Percentiles rank a stretch among this genome's conserved stretches.
These are phyloP conservation scores for Penicillium longicatenatum DNA, from an alignment of 495 filamentous ascomycete genomes.

Conservation along the genomic window DNA sequence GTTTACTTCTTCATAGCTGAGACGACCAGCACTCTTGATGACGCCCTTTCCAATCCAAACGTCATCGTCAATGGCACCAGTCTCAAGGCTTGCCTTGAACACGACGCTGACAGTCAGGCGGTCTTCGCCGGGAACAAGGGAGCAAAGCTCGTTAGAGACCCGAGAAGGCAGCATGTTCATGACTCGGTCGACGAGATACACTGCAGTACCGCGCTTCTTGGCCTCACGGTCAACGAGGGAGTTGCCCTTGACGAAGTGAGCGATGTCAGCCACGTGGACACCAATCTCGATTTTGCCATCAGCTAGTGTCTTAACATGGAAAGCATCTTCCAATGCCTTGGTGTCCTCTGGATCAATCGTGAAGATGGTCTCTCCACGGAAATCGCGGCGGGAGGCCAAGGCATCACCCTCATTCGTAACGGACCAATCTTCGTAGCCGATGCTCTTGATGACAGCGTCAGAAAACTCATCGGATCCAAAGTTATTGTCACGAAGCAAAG, in stretches of 20 bases:
- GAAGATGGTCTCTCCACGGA: constrained; percentile 87
- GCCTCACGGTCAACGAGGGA: constrained; percentile 96
- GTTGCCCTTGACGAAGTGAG: constrained; percentile 95
- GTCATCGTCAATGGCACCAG: constrained; percentile 72
- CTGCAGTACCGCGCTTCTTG: constrained; percentile 95
- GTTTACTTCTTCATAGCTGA: constrained; percentile 84
- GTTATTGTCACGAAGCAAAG: constrained; percentile 96
- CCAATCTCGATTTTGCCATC: constrained; percentile 92
- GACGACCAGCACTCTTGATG: constrained; percentile 83
- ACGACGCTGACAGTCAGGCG: constrained; percentile 90
- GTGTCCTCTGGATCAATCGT: constrained; percentile 85
- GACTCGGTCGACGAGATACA: constrained; percentile 87
- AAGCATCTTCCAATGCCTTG: constrained; percentile 84
- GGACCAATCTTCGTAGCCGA: constrained; percentile 90
- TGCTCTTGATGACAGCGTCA: constrained; percentile 90
- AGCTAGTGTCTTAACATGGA: constrained; percentile 80
- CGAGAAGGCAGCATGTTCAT: constrained; percentile 89
- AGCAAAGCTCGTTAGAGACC: constrained; percentile 83
- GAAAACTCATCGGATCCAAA: constrained; percentile 97
- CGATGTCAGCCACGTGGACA: constrained; percentile 92
- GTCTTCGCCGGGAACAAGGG: constrained; percentile 81
- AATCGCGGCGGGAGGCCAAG: constrained; percentile 80
- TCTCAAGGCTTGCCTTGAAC: constrained; percentile 80
- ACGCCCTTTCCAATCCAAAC: constrained; percentile 94
- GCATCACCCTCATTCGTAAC: constrained; percentile 79